Conservation (phyloP, 257 asterid genomes). For the Nicotiana obtusifolia region DNA sequence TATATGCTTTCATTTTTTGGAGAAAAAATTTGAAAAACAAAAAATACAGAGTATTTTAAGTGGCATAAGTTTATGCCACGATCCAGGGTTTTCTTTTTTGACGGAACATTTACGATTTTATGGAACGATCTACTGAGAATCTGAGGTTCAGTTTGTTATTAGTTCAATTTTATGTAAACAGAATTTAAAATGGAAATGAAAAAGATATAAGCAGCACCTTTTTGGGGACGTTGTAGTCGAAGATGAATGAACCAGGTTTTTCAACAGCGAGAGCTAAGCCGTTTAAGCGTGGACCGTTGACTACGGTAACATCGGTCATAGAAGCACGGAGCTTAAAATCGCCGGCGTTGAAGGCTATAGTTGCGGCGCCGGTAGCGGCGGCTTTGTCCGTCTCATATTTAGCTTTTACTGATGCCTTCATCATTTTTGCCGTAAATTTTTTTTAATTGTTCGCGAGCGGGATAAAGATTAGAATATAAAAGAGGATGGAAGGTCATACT, state of each 20-base stretch:
- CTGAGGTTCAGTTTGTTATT: no score
- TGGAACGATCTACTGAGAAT: no score
- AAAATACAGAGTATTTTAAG: no score
- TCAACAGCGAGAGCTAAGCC: constrained; percentile 74
- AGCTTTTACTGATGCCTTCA: constrained; percentile 72
- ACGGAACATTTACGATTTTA: no score
- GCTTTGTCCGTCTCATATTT: constrained; percentile 62
- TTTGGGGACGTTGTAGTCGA: constrained; percentile 83
- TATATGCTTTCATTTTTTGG: no score
- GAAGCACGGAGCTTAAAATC: constrained; percentile 82
- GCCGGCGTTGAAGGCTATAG: constrained; percentile 71
- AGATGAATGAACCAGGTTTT: constrained; percentile 76
- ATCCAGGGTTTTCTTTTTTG: no score
- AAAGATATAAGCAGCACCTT: constrained; percentile 27
- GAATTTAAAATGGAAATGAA: background rate
- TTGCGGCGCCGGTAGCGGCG: constrained; percentile 38
- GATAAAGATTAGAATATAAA: background rate
- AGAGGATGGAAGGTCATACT: background rate
- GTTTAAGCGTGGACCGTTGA: constrained; percentile 64
- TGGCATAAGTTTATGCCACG: no score
- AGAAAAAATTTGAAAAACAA: no score
- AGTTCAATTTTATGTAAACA: no score
- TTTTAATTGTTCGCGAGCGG: constrained; percentile 3
- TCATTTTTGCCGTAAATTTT: background rate
- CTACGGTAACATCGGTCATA: constrained; percentile 74